A percentile compares a stretch with the other conserved stretches of the same genome.
Conservation (phyloP, 2,329 filamentous ascomycete species). For the Beauveria pseudobassiana region DNA sequence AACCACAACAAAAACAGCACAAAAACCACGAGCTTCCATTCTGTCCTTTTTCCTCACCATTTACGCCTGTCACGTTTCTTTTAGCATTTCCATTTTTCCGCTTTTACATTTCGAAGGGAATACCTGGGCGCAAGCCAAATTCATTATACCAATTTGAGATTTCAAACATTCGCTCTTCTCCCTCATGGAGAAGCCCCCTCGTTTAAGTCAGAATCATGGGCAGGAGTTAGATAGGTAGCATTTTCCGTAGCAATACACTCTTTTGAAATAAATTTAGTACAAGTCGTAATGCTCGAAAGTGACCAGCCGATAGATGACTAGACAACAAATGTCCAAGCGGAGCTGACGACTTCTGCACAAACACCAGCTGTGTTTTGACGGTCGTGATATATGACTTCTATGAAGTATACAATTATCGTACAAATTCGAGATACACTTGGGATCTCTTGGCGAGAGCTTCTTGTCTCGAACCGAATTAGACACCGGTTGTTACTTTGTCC, state of each 20-base stretch:
- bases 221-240: slow-evolving; percentile 5
- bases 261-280: background rate
- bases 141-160: slow-evolving; percentile 10
- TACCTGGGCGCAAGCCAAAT: slow-evolving; percentile 2
- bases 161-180: slow-evolving; percentile 2
- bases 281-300: background rate
- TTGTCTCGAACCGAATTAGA: background rate
- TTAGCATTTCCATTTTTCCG: background rate
- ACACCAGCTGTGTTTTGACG: background rate
- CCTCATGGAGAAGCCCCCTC: background rate
- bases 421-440: background rate
- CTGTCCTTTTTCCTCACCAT: slow-evolving; percentile 4
- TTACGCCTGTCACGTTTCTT: background rate
- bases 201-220: background rate
- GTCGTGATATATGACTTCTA: slow-evolving; percentile 1
- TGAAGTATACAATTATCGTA: slow-evolving; percentile 10
- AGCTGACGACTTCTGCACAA: background rate
- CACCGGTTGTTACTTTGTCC: background rate
- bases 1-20: background rate
- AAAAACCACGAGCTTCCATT: slow-evolving; percentile 11
- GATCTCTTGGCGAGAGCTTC: background rate
- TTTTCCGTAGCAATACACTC: background rate
- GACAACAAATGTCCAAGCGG: background rate
- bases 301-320: background rate
- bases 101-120: background rate